These are phyloP conservation scores for Suhomyces bolitotheri DNA, from an alignment of 1,139 yeast species.

Conservation along the genomic window DNA sequence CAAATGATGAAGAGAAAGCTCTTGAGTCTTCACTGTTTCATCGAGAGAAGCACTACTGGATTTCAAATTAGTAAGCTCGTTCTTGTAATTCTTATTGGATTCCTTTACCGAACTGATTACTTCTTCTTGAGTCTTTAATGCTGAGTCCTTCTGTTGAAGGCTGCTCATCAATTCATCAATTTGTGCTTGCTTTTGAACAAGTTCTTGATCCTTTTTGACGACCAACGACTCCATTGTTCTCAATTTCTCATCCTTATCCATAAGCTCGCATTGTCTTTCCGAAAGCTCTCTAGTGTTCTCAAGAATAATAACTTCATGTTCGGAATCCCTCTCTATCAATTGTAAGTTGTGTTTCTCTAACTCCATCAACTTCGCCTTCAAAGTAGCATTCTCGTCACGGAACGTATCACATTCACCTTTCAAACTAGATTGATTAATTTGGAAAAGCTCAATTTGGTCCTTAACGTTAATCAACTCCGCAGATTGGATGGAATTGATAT, in stretches of 20 bases:
- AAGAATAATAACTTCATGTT: conserved; percentile 15
- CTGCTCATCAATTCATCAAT: conserved; percentile 5
- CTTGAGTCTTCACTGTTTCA: conserved; percentile 1
- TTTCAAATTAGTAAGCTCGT: not conserved
- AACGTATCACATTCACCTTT: conserved; percentile 10
- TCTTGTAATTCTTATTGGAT: not conserved
- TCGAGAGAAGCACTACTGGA: not conserved
- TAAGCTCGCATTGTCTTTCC: conserved; percentile 9
- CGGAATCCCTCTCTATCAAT: conserved; percentile 14
- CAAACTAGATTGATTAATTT: conserved; percentile 14
- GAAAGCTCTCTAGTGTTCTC: conserved; percentile 15
- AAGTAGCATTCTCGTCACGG: conserved; percentile 7
- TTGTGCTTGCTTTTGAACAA: conserved; percentile 9
- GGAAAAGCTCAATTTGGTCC: conserved; percentile 14
- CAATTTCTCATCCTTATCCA: conserved; percentile 7
- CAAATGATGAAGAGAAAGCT: conserved; percentile 3
- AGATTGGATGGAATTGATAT: conserved; percentile 13
- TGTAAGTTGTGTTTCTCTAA: conserved; percentile 10
- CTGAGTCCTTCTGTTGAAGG: conserved; percentile 1
- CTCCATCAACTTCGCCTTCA: conserved; percentile 6
- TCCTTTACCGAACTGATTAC: not conserved
- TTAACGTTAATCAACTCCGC: conserved; percentile 13
- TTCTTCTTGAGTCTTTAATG: not conserved
- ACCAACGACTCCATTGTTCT: conserved; percentile 6
- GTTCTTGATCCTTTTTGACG: conserved; percentile 11